A percentile compares a stretch with the other conserved stretches of the same genome.
phyloP scores from a whole-genome alignment of 805 yeast genomes.

The Candida coleopterorum region DNA sequence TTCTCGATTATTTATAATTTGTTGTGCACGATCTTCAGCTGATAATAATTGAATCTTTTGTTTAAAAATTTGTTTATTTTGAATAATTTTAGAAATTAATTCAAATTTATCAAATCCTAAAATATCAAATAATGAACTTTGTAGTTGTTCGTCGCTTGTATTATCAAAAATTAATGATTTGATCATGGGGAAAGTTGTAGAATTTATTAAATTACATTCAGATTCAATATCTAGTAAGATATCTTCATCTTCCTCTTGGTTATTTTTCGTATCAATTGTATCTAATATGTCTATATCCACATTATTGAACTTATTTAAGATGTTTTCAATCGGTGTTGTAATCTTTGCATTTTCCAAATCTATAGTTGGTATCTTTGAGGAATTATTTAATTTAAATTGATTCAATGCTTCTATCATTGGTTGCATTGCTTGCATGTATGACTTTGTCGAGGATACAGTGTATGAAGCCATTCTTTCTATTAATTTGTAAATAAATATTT shows the following conservation, averaged over 20 bases:
- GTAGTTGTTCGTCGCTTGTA: constrained; percentile 54
- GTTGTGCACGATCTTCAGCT: constrained; percentile 50
- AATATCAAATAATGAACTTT: constrained; percentile 69
- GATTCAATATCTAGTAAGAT: constrained; percentile 19
- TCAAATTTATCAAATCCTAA: constrained; percentile 87
- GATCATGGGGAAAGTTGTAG: constrained; percentile 18
- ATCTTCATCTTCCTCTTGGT: constrained; percentile 1
- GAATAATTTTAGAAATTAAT: constrained; percentile 59
- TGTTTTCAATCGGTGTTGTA: constrained; percentile 22
- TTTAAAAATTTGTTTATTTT: constrained; percentile 30
- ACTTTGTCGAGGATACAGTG: constrained; percentile 59
- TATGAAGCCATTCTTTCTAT: constrained; percentile 30
- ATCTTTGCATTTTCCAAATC: constrained; percentile 30
- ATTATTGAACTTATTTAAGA: constrained; percentile 34
- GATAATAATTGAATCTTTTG: constrained; percentile 33
- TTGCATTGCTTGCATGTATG: constrained; percentile 76
- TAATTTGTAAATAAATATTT: neutral
- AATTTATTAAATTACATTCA: constrained; percentile 31
- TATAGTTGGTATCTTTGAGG: constrained; percentile 29
- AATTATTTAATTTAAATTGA: constrained; percentile 16
- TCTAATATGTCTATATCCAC: constrained; percentile 28
- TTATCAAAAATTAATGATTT: constrained; percentile 32
- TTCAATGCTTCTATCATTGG: constrained; percentile 53
- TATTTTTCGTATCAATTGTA: constrained; percentile 12
- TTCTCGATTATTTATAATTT: constrained; percentile 46